Conservation (phyloP, 1,139 yeast genomes). For the Hyphopichia buzzinii region DNA sequence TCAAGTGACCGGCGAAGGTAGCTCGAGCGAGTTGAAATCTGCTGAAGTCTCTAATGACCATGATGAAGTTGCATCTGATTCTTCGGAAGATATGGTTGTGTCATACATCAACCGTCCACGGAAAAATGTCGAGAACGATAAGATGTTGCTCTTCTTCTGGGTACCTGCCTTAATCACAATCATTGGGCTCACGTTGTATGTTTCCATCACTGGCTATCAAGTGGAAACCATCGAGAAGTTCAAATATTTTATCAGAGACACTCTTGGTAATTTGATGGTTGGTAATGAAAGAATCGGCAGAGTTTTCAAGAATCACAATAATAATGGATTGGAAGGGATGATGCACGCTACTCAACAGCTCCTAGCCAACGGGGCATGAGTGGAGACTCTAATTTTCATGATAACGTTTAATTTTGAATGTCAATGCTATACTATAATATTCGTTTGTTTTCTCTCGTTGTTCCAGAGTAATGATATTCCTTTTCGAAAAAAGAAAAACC, state of each 20-base stretch:
- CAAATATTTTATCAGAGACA: constrained; percentile 49
- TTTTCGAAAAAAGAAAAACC: too few relatives aligned
- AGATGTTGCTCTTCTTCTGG: constrained; percentile 89
- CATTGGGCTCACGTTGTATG: constrained; percentile 48
- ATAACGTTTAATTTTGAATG: background rate
- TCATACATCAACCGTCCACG: constrained; percentile 57
- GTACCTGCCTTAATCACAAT: constrained; percentile 61
- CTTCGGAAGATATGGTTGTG: constrained; percentile 51
- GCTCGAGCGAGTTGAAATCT: constrained; percentile 1
- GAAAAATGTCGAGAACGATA: constrained; percentile 75
- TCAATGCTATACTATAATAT: background rate
- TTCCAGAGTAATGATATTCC: background rate
- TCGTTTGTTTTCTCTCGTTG: background rate
- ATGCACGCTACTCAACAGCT: constrained; percentile 9
- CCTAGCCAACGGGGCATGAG: constrained; percentile 3
- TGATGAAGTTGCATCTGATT: constrained; percentile 42
- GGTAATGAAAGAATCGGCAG: constrained; percentile 69
- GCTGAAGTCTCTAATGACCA: constrained; percentile 8
- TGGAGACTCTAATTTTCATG: background rate
- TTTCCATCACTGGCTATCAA: constrained; percentile 52
- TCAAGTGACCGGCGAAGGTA: constrained; percentile 7
- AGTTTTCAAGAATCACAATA: constrained; percentile 35
- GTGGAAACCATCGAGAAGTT: constrained; percentile 38
- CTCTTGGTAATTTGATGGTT: constrained; percentile 60
- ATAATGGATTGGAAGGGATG: constrained; percentile 3